Conservation (phyloP, 805 yeast genomes). For the Grigorovia yakushimaensis region DNA sequence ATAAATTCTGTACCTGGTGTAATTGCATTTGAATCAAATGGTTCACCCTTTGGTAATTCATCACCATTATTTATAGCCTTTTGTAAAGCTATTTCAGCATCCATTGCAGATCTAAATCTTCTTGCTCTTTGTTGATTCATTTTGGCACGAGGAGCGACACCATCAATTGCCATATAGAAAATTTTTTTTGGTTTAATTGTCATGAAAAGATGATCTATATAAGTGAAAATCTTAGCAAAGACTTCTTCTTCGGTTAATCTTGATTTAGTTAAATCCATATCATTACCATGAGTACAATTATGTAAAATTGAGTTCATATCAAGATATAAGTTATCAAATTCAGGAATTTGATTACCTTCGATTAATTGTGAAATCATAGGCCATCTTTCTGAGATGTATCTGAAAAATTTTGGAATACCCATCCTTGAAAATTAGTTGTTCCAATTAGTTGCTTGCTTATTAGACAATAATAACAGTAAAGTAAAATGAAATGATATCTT, state of each 20-base stretch:
- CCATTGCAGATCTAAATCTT: constrained; percentile 87
- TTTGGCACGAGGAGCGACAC: constrained; percentile 97
- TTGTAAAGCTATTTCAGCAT: constrained; percentile 70
- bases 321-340: constrained; percentile 86
- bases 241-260: constrained; percentile 82
- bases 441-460: not conserved
- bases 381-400: constrained; percentile 98
- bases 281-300: constrained; percentile 84
- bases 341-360: constrained; percentile 76
- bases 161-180: constrained; percentile 95
- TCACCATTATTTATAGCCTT: constrained; percentile 68
- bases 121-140: constrained; percentile 97
- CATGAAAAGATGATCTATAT: constrained; percentile 86
- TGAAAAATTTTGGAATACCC: constrained; percentile 96
- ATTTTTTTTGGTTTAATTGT: constrained; percentile 78
- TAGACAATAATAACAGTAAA: not conserved
- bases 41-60: constrained; percentile 64
- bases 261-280: constrained; percentile 46
- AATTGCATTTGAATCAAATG: constrained; percentile 85
- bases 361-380: constrained; percentile 85
- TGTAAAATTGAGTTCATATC: constrained; percentile 98
- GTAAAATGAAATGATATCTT: too few species aligned
- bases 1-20: constrained; percentile 97
- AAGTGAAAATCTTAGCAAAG: constrained; percentile 84
- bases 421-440: constrained; percentile 8